These are phyloP conservation scores for Tremellales sp. DNA, from an alignment of 1,284 basidiomycete species.

Conservation along the genomic window DNA sequence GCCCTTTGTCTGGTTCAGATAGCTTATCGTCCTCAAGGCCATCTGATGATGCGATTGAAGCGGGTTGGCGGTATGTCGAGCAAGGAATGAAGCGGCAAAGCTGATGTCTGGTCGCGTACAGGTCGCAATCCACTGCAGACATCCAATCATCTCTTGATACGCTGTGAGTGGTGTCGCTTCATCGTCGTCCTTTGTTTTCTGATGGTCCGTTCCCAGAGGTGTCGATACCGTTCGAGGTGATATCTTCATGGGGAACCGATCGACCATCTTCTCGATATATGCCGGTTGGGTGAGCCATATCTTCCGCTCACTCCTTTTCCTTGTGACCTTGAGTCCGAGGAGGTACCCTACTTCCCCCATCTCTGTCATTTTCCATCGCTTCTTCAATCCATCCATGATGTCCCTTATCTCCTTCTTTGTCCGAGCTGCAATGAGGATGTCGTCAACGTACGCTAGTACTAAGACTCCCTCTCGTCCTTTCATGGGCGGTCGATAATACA, in stretches of 20 bases:
- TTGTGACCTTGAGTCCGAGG: conserved; percentile 31
- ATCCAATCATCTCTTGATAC: conserved; percentile 6
- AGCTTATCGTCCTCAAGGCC: neutral
- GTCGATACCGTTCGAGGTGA: conserved; percentile 11
- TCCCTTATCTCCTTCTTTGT: neutral
- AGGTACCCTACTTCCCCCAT: conserved; percentile 29
- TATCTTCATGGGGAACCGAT: conserved; percentile 34
- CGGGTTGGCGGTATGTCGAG: neutral
- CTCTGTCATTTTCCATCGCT: conserved; percentile 23
- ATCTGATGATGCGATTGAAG: neutral
- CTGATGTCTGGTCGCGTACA: conserved; percentile 10
- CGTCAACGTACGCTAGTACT: conserved; percentile 15
- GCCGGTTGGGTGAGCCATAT: conserved; percentile 48
- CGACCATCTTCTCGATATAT: conserved; percentile 47
- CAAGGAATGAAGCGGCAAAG: conserved; percentile 4
- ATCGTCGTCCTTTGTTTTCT: neutral
- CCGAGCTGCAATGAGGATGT: conserved; percentile 12
- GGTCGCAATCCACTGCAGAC: conserved; percentile 4
- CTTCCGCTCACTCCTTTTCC: conserved; percentile 27
- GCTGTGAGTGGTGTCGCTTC: too few species aligned
- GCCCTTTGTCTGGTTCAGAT: conserved; percentile 5
- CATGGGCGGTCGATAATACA: conserved; percentile 3
- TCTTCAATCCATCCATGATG: conserved; percentile 21
- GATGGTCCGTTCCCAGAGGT: neutral
- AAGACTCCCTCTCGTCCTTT: conserved; percentile 32